phyloP scores from a whole-genome alignment of 768 basidiomycete genomes.

The Tephrocybe sp. region DNA sequence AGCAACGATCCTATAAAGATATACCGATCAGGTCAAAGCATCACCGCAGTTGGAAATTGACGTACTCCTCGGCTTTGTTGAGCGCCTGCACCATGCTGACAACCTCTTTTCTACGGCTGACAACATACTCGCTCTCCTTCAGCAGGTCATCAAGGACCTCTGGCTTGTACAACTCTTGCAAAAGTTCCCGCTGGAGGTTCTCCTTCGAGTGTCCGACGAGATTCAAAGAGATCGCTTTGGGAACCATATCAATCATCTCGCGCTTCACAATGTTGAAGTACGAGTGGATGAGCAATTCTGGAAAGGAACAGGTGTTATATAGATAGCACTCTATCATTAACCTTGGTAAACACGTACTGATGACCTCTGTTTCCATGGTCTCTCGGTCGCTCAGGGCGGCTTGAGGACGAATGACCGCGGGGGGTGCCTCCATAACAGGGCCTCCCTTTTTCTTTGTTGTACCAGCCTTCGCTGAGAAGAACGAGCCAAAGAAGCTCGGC shows the following conservation, averaged over 20 bases:
- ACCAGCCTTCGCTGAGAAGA: conserved; percentile 74
- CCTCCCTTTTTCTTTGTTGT: conserved; percentile 53
- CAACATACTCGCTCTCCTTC: conserved; percentile 91
- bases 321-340: neutral
- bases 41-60: conserved; percentile 20
- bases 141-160: conserved; percentile 93
- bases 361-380: conserved; percentile 98
- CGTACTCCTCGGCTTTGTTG: conserved; percentile 95
- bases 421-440: conserved; percentile 66
- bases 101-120: conserved; percentile 90
- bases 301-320: neutral
- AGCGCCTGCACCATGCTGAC: conserved; percentile 90
- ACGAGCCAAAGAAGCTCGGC: conserved; percentile 89
- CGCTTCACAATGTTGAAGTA: conserved; percentile 99
- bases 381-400: conserved; percentile 90
- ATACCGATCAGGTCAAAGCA: conserved; percentile 4
- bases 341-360: conserved; percentile 57
- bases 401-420: conserved; percentile 84
- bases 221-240: conserved; percentile 90
- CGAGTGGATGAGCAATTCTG: conserved; percentile 92
- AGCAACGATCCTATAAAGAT: conserved; percentile 51
- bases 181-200: conserved; percentile 86
- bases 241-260: conserved; percentile 99
- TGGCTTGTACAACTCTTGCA: conserved; percentile 96
- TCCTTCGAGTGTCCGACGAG: conserved; percentile 94